Percentiles rank a stretch among this genome's conserved stretches.
These are phyloP conservation scores for Rosa multiflora DNA, from an alignment of 306 rosid species.

Conservation along the genomic window DNA sequence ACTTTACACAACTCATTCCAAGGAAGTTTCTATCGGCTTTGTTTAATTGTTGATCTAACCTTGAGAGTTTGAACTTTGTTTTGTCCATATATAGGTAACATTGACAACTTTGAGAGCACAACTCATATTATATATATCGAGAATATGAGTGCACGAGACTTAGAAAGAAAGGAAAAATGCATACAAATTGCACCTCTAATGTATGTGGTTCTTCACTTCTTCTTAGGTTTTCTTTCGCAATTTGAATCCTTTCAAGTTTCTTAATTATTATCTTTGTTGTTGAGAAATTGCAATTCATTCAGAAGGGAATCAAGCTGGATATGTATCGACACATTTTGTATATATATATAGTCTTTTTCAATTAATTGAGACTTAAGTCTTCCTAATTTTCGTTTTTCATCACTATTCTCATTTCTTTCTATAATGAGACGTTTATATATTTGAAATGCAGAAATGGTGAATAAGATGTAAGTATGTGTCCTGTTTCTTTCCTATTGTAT, in stretches of 20 bases:
- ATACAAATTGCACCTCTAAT: too few relatives aligned
- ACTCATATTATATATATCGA: not conserved
- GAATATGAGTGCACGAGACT: not conserved
- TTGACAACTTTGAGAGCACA: conserved; percentile 1
- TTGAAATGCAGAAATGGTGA: not conserved
- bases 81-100: conserved; percentile 35
- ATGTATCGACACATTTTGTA: too few relatives aligned
- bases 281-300: not conserved
- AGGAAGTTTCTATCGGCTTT: conserved; percentile 47
- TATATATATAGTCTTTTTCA: too few relatives aligned
- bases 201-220: not conserved
- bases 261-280: not conserved
- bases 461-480: not conserved
- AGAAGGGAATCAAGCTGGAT: not conserved
- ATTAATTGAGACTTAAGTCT: too few relatives aligned
- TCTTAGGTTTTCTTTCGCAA: not conserved
- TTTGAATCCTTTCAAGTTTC: not conserved
- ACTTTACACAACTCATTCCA: conserved; percentile 53
- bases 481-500: not conserved
- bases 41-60: conserved; percentile 24
- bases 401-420: too few relatives aligned
- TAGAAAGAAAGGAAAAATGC: too few relatives aligned
- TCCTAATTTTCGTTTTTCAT: too few relatives aligned
- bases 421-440: too few relatives aligned
- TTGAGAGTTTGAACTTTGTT: conserved; percentile 44